phyloP scores from a whole-genome alignment of 2,329 filamentous ascomycete species.

The Fusarium domesticum region DNA sequence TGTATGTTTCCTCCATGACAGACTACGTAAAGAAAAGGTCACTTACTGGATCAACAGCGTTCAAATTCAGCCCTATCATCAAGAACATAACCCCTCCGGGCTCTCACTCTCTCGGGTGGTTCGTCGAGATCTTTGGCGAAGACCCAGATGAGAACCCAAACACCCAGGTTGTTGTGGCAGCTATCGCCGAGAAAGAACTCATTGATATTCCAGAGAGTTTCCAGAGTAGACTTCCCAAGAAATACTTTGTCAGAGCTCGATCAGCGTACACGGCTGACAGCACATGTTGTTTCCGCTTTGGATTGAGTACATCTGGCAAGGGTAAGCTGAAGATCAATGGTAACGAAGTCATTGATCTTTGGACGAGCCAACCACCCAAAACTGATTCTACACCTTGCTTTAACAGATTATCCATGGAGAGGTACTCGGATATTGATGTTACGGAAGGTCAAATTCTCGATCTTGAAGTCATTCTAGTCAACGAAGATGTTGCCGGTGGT shows the following conservation, averaged over 20 bases:
- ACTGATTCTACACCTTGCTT: slow-evolving; percentile 36
- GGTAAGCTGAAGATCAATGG: slow-evolving; percentile 35
- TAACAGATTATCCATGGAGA: slow-evolving; percentile 21
- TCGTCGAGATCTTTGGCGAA: slow-evolving; percentile 16
- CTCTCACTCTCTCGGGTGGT: slow-evolving; percentile 10
- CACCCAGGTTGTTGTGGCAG: slow-evolving; percentile 1
- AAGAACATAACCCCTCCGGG: slow-evolving; percentile 8
- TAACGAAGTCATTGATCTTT: slow-evolving; percentile 32
- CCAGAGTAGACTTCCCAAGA: slow-evolving; percentile 12
- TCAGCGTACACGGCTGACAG: slow-evolving; percentile 7
- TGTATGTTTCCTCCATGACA: slow-evolving; percentile 8
- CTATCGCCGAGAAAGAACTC: slow-evolving; percentile 16
- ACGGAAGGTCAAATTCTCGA: slow-evolving; percentile 5
- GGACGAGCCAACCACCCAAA: slow-evolving; percentile 33
- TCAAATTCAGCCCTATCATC: slow-evolving; percentile 16
- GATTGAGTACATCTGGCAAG: slow-evolving; percentile 36
- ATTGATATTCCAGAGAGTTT: slow-evolving; percentile 19
- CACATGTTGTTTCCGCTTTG: slow-evolving; percentile 23
- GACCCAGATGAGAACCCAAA: slow-evolving; percentile 3
- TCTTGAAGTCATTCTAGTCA: slow-evolving; percentile 20
- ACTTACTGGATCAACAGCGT: background rate
- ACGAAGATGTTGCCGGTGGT: slow-evolving; percentile 19
- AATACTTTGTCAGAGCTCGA: slow-evolving; percentile 15
- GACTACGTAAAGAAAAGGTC: too few species aligned
- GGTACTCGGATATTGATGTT: slow-evolving; percentile 11